These are phyloP conservation scores for Pythium rishiriense DNA, from an alignment of 352 stramenopile species.

Conservation along the genomic window DNA sequence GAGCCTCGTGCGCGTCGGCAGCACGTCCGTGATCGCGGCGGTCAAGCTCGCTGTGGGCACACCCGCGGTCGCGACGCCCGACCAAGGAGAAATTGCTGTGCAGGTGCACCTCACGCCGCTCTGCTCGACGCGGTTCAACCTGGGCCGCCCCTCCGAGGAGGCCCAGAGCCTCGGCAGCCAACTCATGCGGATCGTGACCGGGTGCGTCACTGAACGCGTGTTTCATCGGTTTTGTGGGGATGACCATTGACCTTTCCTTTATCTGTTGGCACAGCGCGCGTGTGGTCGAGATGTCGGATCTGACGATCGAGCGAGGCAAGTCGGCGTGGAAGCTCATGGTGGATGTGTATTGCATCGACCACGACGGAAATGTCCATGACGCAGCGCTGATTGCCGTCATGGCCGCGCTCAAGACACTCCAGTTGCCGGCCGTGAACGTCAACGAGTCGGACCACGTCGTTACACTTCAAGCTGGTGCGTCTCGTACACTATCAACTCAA, in stretches of 20 bases:
- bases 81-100: slow-evolving; percentile 77
- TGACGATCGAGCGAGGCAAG: slow-evolving; percentile 73
- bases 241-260: not conserved
- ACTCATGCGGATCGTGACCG: slow-evolving; percentile 67
- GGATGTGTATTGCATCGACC: slow-evolving; percentile 80
- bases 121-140: slow-evolving; percentile 70
- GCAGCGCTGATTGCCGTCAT: slow-evolving; percentile 71
- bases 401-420: slow-evolving; percentile 62
- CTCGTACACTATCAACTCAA: no score
- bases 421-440: slow-evolving; percentile 60
- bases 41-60: slow-evolving; percentile 78
- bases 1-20: slow-evolving; percentile 73
- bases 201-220: slow-evolving; percentile 31
- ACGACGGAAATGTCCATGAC: slow-evolving; percentile 83
- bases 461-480: slow-evolving; percentile 56
- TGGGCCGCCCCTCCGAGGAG: slow-evolving; percentile 75
- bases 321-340: slow-evolving; percentile 81
- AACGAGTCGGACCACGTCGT: slow-evolving; percentile 72
- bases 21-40: slow-evolving; percentile 68
- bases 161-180: slow-evolving; percentile 78
- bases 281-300: slow-evolving; percentile 77
- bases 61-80: slow-evolving; percentile 60
- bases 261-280: slow-evolving; percentile 40
- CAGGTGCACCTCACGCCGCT: slow-evolving; percentile 82
- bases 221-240: not conserved